These are phyloP conservation scores for Salpingoeca rosetta DNA, from an alignment of 78 protist species.

Conservation along the genomic window DNA sequence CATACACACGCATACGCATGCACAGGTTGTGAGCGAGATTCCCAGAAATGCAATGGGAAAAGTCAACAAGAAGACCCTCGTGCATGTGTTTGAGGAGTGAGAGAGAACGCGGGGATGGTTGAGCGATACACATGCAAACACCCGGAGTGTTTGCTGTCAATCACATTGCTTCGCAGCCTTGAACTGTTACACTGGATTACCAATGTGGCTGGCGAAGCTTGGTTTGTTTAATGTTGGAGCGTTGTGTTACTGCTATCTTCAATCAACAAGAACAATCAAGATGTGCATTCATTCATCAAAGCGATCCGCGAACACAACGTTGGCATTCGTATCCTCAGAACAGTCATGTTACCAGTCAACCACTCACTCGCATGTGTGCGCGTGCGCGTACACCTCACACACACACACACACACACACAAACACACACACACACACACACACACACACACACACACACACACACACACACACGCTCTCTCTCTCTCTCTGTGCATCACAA, in stretches of 20 bases:
- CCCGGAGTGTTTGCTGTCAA: not conserved
- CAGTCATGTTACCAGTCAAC: too few relatives aligned
- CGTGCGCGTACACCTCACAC: too few relatives aligned
- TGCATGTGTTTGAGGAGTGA: not conserved
- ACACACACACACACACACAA: too few relatives aligned
- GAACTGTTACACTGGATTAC: too few relatives aligned
- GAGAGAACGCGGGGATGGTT: not conserved
- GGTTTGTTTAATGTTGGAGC: not conserved
- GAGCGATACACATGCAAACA: not conserved
- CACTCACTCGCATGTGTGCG: not conserved
- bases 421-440: too few relatives aligned
- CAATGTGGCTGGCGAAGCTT: not conserved
- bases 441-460: not conserved
- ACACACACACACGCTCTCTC: not conserved
- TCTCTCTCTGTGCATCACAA: not conserved
- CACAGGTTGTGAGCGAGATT: not conserved
- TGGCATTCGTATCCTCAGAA: too few relatives aligned
- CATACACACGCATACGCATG: not conserved
- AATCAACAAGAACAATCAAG: not conserved
- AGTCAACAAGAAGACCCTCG: constrained; percentile 42
- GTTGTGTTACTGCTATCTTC: not conserved
- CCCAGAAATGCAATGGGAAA: constrained; percentile 53
- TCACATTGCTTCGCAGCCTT: too few relatives aligned
- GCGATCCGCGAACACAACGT: too few relatives aligned
- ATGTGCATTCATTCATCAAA: too few relatives aligned